Base-by-base conservation (phyloP, 495 filamentous ascomycete genomes). In the Schizothecium vesticola region DNA sequence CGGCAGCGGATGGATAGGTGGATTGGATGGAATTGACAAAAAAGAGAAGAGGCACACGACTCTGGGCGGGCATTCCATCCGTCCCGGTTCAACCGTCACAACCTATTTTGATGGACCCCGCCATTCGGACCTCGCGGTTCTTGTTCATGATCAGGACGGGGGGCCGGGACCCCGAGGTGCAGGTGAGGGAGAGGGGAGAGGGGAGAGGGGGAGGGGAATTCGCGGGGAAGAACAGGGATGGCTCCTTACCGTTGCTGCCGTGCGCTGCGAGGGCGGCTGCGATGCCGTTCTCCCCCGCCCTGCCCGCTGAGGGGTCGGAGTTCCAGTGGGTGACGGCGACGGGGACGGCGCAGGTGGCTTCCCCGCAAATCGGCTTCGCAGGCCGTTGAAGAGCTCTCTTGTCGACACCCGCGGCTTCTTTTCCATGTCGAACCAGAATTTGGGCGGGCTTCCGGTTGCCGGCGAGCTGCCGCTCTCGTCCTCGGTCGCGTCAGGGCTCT, bases 361-460 rank as follows among this genome's bases (percentile, higher is more conserved):
- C 68, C 74, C 67, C 61, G 73, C 57, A 64, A 76, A 29, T 70
- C 77, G 67, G 55, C 66, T 73, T 28, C 73, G 71, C 57, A 78
- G 70, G 23, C 71, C 75, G 26, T 79, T 72, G 51, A 83, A 75
- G 67, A 80, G 65, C 21, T 80, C 75, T 65, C 75, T 63, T 23
- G 68, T 64, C 65, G 57, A 63, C 58, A 43, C 63, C 29, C 67
- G 56, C 33, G 63, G 56, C 55, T 56, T 65, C 63, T 56, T 66
- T 28, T 65, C 28, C 25, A 22, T 10, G 62, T 43, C 31, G 19
- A 19, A 31, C 25, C 59, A 59, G 13, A 25, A 16, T 16, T 25
- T 31, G 1, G 21, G 31, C 29, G 12, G n/a, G 23, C 24, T 51
- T 19, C 10, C 31, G 62, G 36, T 24, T 56, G 31, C 22, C 57